Conservation (phyloP, 202 grass and related monocot species). For the Carex arenaria region DNA sequence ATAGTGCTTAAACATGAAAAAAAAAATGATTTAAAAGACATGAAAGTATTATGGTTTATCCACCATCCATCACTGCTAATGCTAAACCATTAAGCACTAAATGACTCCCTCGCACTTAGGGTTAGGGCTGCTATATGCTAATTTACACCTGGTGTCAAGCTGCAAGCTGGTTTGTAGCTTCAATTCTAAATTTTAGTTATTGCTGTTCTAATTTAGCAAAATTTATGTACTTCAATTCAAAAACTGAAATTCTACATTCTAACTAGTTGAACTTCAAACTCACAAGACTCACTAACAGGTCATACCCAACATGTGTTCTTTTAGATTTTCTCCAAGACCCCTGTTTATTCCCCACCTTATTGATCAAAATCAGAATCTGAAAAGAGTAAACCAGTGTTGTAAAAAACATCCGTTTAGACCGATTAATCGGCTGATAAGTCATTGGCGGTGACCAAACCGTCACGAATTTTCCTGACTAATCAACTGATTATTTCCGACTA, state of each 20-base stretch:
- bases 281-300: not conserved
- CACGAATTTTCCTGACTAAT: too few relatives aligned
- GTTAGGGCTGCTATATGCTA: not conserved
- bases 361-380: not conserved
- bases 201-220: not conserved
- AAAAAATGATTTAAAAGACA: not conserved
- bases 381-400: slow-evolving; percentile 21
- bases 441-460: too few relatives aligned
- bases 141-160: not conserved
- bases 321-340: too few relatives aligned
- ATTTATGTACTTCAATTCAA: not conserved
- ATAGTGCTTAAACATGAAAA: not conserved
- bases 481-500: too few relatives aligned
- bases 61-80: not conserved
- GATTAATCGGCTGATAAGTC: too few relatives aligned
- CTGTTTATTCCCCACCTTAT: not conserved
- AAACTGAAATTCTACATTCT: not conserved
- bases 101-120: too few relatives aligned
- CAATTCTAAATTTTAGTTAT: not conserved
- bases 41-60: not conserved
- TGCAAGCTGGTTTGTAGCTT: not conserved
- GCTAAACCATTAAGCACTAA: too few relatives aligned
- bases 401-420: too few relatives aligned
- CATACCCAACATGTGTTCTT: too few relatives aligned
- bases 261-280: not conserved